These are phyloP conservation scores for Stephania cephalantha DNA, from an alignment of 164 flowering plant genomes.

Conservation along the genomic window DNA sequence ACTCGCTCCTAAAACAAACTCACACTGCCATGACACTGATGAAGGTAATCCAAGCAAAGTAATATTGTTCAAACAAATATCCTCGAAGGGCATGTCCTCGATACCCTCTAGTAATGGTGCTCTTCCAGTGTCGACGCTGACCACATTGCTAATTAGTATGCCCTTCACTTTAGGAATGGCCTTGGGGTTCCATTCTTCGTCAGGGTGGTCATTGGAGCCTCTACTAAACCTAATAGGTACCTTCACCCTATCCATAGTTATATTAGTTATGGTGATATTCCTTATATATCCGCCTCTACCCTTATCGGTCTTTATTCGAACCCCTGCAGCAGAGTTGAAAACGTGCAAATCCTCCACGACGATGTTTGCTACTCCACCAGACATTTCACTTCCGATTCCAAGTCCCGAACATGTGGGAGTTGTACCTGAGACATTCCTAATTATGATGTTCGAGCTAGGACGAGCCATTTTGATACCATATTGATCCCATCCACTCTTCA, in stretches of 20 bases:
- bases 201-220: slow-evolving; percentile 95
- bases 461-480: slow-evolving; percentile 80
- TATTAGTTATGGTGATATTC: slow-evolving; percentile 60
- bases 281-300: slow-evolving; percentile 90
- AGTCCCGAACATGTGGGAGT: slow-evolving; percentile 98
- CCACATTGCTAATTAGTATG: slow-evolving; percentile 52
- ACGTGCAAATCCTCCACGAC: slow-evolving; percentile 59
- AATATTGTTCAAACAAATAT: slow-evolving; percentile 65
- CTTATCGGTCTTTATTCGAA: slow-evolving; percentile 76
- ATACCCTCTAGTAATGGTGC: slow-evolving; percentile 70
- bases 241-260: slow-evolving; percentile 74
- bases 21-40: slow-evolving; percentile 66
- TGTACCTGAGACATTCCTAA: slow-evolving; percentile 84
- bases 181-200: slow-evolving; percentile 74
- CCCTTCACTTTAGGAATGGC: slow-evolving; percentile 76
- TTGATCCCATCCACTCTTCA: slow-evolving; percentile 99
- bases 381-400: slow-evolving; percentile 99
- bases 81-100: slow-evolving; percentile 56
- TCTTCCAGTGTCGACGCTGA: slow-evolving; percentile 47
- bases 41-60: slow-evolving; percentile 45
- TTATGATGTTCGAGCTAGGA: slow-evolving; percentile 75
- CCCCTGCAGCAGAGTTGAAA: slow-evolving; percentile 85
- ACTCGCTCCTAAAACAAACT: slow-evolving; percentile 58
- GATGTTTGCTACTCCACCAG: slow-evolving; percentile 84
- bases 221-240: slow-evolving; percentile 84